Evolutionary conservation across 2,329 filamentous ascomycete species (phyloP).

Genomic region (Ceratocystis cubensis): DNA sequence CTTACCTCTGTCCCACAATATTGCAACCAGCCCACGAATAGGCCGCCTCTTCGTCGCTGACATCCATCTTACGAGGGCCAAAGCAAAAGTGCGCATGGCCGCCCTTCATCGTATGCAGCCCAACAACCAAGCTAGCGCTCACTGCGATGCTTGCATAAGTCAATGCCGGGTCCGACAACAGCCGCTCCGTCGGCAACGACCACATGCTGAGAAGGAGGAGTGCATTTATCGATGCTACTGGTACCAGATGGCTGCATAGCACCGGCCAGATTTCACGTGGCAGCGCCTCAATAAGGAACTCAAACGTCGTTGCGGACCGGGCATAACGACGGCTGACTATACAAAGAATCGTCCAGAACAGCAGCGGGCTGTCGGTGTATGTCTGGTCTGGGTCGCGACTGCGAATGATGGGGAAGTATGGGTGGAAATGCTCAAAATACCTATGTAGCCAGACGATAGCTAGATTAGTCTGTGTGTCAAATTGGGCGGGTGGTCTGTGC

Average conservation of each 20-base stretch:
- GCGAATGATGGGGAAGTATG: constrained; percentile 40
- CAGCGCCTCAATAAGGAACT: constrained; percentile 37
- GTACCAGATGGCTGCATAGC: constrained; percentile 33
- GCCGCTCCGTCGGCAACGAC: constrained; percentile 40
- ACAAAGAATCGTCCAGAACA: constrained; percentile 45
- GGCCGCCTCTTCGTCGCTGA: constrained; percentile 40
- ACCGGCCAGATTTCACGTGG: constrained; percentile 35
- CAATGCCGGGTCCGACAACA: constrained; percentile 39
- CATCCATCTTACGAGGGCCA: constrained; percentile 32
- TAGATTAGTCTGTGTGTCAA: background rate
- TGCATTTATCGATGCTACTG: constrained; percentile 39
- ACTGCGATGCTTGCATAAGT: constrained; percentile 37
- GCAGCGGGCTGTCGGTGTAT: constrained; percentile 36
- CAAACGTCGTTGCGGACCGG: constrained; percentile 32
- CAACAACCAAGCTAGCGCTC: constrained; percentile 38
- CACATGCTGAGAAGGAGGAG: constrained; percentile 40
- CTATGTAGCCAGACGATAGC: constrained; percentile 24
- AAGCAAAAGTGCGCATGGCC: constrained; percentile 37
- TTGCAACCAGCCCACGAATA: constrained; percentile 43
- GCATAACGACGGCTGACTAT: constrained; percentile 39
- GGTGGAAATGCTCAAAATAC: constrained; percentile 41
- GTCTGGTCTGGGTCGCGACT: constrained; percentile 39
- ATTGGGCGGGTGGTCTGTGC: background rate
- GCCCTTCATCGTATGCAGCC: constrained; percentile 42
- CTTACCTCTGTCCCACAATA: constrained; percentile 38